Conservation (phyloP, 331 rosid species). For the Quercus lobata region DNA sequence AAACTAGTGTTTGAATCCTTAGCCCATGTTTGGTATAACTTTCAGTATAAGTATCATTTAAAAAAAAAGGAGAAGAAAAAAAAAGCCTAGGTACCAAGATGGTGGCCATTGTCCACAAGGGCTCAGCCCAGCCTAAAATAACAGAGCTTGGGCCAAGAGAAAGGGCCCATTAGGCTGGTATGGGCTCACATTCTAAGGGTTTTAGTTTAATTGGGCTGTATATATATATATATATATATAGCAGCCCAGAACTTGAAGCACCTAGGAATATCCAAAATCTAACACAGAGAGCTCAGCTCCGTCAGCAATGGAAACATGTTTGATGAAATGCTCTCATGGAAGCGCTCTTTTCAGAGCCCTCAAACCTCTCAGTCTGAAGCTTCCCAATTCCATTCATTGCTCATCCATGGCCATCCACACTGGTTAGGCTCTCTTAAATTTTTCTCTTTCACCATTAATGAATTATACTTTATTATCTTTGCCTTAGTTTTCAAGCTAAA, state of each 20-base stretch:
- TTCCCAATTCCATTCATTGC: conserved; percentile 23
- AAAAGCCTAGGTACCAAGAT: no score
- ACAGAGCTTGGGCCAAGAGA: no score
- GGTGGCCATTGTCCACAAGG: no score
- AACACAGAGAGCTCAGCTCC: not conserved
- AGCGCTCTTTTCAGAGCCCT: conserved; percentile 42
- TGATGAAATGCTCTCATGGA: conserved; percentile 50
- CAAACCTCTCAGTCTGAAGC: conserved; percentile 22
- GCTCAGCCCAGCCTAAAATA: no score
- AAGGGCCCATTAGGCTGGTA: no score
- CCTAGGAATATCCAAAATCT: not conserved
- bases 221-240: not conserved
- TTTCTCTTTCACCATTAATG: not conserved
- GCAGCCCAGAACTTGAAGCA: not conserved
- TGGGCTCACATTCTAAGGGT: no score
- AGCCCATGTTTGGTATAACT: no score
- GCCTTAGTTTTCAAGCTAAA: not conserved
- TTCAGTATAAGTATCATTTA: no score
- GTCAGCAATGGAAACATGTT: conserved; percentile 37
- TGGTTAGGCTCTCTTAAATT: conserved; percentile 27
- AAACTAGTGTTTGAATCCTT: no score
- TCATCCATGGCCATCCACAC: conserved; percentile 35
- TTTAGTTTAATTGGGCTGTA: no score
- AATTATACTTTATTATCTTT: not conserved
- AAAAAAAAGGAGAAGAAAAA: no score